A percentile compares a stretch with the other conserved stretches of the same genome.
phyloP scores from a whole-genome alignment of 257 asterid genomes.

The Penstemon newberryi region DNA sequence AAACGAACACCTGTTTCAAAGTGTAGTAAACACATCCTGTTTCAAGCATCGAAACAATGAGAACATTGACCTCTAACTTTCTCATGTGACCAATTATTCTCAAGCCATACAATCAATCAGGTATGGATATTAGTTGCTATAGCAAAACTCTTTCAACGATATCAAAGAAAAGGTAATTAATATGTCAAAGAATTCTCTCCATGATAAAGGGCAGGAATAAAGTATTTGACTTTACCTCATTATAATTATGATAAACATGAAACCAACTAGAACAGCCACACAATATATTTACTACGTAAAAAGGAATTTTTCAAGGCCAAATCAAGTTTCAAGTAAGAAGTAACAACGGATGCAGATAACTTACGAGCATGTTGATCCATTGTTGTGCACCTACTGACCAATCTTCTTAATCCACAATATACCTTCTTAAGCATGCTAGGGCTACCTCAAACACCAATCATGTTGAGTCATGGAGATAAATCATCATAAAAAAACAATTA shows the following conservation, averaged over 20 bases:
- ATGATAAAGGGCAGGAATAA: background rate
- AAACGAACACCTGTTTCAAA: no score
- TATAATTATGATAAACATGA: constrained; percentile 13
- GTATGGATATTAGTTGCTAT: background rate
- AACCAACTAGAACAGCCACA: constrained; percentile 3
- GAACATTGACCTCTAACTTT: no score
- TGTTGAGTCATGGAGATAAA: constrained; percentile 28
- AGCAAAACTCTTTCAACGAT: background rate
- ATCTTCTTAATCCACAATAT: constrained; percentile 23
- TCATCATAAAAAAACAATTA: constrained; percentile 33
- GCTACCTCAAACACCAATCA: constrained; percentile 27
- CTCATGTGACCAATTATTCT: no score
- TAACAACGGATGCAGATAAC: constrained; percentile 24
- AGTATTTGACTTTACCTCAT: constrained; percentile 12
- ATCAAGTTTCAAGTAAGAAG: constrained; percentile 14
- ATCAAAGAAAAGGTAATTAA: background rate
- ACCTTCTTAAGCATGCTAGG: constrained; percentile 30
- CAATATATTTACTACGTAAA: constrained; percentile 9
- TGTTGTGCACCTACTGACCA: constrained; percentile 21
- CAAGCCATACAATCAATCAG: no score
- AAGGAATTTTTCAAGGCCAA: constrained; percentile 14
- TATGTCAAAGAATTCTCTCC: no score
- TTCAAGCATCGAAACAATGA: no score
- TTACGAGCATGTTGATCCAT: constrained; percentile 30
- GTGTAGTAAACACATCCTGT: no score